Evolutionary conservation across 1,284 basidiomycete species (phyloP).

Genomic region (Paramarasmius palmivorus): DNA sequence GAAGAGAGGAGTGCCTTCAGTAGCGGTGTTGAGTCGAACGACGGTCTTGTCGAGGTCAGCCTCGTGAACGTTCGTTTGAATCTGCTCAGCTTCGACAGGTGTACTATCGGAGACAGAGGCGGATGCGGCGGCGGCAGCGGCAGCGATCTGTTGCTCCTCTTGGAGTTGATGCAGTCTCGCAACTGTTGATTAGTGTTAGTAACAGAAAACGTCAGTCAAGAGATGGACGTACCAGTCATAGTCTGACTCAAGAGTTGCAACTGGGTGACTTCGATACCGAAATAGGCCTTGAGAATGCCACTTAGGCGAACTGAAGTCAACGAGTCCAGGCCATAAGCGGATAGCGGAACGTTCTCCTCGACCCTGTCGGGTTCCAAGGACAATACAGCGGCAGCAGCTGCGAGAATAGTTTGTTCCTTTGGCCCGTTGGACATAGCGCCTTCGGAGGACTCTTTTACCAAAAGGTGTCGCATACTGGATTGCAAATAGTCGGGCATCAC

Average conservation of each 20-base stretch:
- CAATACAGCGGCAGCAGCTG: neutral
- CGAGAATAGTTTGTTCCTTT: constrained; percentile 1
- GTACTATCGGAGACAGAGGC: neutral
- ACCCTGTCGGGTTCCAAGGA: neutral
- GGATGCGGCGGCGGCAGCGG: neutral
- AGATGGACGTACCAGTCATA: neutral
- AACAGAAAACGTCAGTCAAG: too few species aligned
- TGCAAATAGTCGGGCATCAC: neutral
- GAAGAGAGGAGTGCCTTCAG: constrained; percentile 7
- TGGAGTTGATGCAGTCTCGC: neutral
- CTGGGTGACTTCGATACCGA: constrained; percentile 4
- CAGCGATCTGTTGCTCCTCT: neutral
- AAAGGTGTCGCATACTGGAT: neutral
- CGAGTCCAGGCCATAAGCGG: constrained; percentile 2
- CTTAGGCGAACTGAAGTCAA: constrained; percentile 5
- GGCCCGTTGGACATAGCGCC: neutral
- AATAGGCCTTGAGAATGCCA: constrained; percentile 3
- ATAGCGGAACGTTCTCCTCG: constrained; percentile 4
- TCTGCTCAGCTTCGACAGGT: neutral
- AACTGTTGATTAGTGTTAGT: neutral
- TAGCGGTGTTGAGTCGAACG: constrained; percentile 1
- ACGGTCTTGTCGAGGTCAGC: constrained; percentile 7
- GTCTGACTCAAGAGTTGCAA: constrained; percentile 4
- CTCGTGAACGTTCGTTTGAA: constrained; percentile 9
- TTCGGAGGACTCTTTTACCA: constrained; percentile 1